These are phyloP conservation scores for Cairneyella variabilis DNA, from an alignment of 495 filamentous ascomycete genomes.

Conservation along the genomic window DNA sequence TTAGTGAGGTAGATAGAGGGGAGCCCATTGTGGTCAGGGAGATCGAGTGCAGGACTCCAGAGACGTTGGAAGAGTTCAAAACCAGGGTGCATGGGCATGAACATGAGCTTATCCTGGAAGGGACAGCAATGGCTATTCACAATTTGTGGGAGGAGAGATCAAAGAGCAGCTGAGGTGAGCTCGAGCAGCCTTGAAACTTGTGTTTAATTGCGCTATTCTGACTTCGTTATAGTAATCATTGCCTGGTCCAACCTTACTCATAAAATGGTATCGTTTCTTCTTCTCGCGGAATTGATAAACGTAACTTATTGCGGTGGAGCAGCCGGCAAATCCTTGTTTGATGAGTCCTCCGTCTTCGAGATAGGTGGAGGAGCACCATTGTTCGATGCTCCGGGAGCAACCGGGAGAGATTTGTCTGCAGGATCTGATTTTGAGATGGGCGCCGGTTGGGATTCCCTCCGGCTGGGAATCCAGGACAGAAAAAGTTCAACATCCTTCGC, in stretches of 20 bases:
- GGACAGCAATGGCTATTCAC: slow-evolving; percentile 53
- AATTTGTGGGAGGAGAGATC: slow-evolving; percentile 37
- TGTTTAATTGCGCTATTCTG: background rate
- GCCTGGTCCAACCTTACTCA: too few relatives aligned
- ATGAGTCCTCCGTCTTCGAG: slow-evolving; percentile 7
- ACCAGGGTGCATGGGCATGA: slow-evolving; percentile 67
- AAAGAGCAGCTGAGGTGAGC: slow-evolving; percentile 8
- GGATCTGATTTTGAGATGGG: slow-evolving; percentile 7
- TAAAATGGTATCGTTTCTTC: too few relatives aligned
- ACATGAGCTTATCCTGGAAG: slow-evolving; percentile 67
- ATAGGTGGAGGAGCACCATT: slow-evolving; percentile 6
- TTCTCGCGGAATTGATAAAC: too few relatives aligned
- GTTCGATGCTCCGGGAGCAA: background rate
- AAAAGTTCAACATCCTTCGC: slow-evolving; percentile 71
- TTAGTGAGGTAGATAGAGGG: slow-evolving; percentile 80
- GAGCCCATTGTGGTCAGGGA: slow-evolving; percentile 67
- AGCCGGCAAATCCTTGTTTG: slow-evolving; percentile 18
- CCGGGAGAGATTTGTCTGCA: slow-evolving; percentile 11
- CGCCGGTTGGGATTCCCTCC: slow-evolving; percentile 25
- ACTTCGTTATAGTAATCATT: too few relatives aligned
- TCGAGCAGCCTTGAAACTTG: too few relatives aligned
- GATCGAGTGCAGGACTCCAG: slow-evolving; percentile 65
- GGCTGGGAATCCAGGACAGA: slow-evolving; percentile 51
- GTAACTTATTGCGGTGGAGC: slow-evolving; percentile 11
- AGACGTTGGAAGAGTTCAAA: slow-evolving; percentile 63